Conservation (phyloP, 139 green algal species). For the Chlamydomonas urium region DNA sequence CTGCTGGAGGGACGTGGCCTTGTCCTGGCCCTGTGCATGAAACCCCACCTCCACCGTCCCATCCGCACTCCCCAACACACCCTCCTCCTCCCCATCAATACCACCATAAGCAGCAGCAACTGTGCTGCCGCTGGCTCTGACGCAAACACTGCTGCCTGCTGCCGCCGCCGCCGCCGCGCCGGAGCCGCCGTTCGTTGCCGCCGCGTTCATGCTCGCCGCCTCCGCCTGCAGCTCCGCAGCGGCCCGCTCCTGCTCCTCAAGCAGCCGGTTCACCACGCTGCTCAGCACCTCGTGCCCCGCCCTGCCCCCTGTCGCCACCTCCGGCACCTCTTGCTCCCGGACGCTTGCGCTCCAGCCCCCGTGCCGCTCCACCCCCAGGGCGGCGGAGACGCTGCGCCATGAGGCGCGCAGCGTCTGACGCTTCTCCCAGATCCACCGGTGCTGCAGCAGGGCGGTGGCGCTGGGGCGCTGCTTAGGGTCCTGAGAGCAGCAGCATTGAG, state of each 20-base stretch:
- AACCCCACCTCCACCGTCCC: too few relatives aligned
- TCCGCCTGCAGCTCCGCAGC: background rate
- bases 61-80: too few relatives aligned
- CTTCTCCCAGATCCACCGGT: slow-evolving; percentile 82
- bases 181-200: background rate
- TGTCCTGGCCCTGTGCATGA: too few relatives aligned
- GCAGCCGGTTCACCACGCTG: slow-evolving; percentile 45
- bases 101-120: too few relatives aligned
- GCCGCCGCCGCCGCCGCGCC: slow-evolving; percentile 3
- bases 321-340: background rate
- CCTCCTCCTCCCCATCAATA: too few relatives aligned
- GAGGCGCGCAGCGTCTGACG: slow-evolving; percentile 60
- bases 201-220: background rate
- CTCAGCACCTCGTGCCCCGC: slow-evolving; percentile 47
- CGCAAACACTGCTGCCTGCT: slow-evolving; percentile 13
- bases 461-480: slow-evolving; percentile 71
- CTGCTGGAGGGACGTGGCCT: too few relatives aligned
- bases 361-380: background rate
- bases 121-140: background rate
- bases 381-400: slow-evolving; percentile 44
- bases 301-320: background rate
- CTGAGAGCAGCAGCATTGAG: too few relatives aligned
- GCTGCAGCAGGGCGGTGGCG: slow-evolving; percentile 71
- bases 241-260: slow-evolving; percentile 21
- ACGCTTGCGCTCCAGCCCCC: background rate